Percentiles rank a stretch among this genome's conserved stretches.
Evolutionary conservation across 306 rosid genomes (phyloP).

Genomic region (Trifolium pratense): DNA sequence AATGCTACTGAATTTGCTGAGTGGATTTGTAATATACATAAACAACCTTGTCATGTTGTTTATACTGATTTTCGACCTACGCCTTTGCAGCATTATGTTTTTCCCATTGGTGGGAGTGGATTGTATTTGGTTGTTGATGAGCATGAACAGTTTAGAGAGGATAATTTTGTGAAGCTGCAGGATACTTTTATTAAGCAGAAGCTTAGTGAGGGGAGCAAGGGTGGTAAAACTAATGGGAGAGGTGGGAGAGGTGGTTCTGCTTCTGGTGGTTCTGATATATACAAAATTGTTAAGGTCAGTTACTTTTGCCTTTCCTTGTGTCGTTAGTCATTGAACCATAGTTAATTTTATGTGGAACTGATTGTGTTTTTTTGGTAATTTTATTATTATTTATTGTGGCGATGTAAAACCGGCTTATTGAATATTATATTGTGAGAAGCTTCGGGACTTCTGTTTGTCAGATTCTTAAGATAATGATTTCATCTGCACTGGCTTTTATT

Average conservation of each 20-base stretch:
- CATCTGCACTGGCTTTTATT: not conserved
- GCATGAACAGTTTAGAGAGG: slow-evolving; percentile 84
- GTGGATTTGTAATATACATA: slow-evolving; percentile 91
- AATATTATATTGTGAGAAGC: not conserved
- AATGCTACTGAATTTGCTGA: slow-evolving; percentile 95
- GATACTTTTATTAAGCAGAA: slow-evolving; percentile 76
- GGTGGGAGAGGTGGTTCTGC: slow-evolving; percentile 63
- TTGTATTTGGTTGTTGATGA: slow-evolving; percentile 90
- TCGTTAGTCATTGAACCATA: not conserved
- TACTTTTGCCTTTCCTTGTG: not conserved
- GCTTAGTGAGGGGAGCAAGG: slow-evolving; percentile 51
- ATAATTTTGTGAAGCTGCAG: slow-evolving; percentile 72
- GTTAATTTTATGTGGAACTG: not conserved
- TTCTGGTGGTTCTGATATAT: slow-evolving; percentile 88
- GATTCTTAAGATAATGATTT: not conserved
- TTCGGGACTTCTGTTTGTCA: no score
- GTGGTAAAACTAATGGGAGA: slow-evolving; percentile 65
- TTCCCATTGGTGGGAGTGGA: slow-evolving; percentile 80
- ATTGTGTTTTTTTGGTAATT: not conserved
- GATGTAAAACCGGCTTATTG: not conserved
- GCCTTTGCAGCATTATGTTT: slow-evolving; percentile 90
- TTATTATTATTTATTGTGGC: not conserved
- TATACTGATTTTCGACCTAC: slow-evolving; percentile 96
- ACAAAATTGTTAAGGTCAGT: slow-evolving; percentile 89
- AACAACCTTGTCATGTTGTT: slow-evolving; percentile 96